These are phyloP conservation scores for Lichtheimia corymbifera DNA, from an alignment of 371 early-diverging fungal genomes.

Conservation along the genomic window DNA sequence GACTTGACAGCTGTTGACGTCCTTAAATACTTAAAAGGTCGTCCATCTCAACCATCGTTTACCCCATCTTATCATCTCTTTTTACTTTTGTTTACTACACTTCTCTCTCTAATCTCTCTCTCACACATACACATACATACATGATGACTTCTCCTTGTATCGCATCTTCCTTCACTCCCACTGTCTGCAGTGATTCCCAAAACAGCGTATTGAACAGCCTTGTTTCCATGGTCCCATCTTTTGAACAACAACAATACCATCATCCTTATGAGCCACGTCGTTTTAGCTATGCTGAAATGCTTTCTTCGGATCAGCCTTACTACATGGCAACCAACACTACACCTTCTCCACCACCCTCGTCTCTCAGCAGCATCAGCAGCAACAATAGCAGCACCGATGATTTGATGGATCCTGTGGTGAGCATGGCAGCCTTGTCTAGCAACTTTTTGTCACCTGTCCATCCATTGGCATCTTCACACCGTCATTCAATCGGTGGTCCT, in stretches of 20 bases:
- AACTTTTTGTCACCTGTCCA: slow-evolving; percentile 1
- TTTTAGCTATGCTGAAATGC: slow-evolving; percentile 48
- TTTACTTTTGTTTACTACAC: not conserved
- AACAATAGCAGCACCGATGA: slow-evolving; percentile 9
- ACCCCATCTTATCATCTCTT: not conserved
- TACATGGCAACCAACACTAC: slow-evolving; percentile 25
- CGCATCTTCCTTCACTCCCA: slow-evolving; percentile 1
- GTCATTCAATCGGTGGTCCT: slow-evolving; percentile 28
- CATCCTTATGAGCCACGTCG: slow-evolving; percentile 20
- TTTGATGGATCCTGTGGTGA: slow-evolving; percentile 5
- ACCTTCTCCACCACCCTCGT: slow-evolving; percentile 24
- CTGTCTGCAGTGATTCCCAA: too few species aligned
- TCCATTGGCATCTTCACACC: slow-evolving; percentile 10
- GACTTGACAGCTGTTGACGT: slow-evolving; percentile 16
- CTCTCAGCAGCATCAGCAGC: slow-evolving; percentile 11
- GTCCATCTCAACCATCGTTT: not conserved
- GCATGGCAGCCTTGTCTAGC: not conserved
- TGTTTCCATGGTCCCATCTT: slow-evolving; percentile 12
- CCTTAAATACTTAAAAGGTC: slow-evolving; percentile 22
- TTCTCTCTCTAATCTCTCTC: slow-evolving; percentile 3
- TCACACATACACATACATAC: not conserved
- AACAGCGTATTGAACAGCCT: not conserved
- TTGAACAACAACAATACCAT: not conserved
- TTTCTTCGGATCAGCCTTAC: slow-evolving; percentile 25
- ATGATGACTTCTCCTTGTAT: slow-evolving; percentile 11